phyloP scores from a whole-genome alignment of 2,329 filamentous ascomycete genomes.

The Daldinia eschscholtzii region DNA sequence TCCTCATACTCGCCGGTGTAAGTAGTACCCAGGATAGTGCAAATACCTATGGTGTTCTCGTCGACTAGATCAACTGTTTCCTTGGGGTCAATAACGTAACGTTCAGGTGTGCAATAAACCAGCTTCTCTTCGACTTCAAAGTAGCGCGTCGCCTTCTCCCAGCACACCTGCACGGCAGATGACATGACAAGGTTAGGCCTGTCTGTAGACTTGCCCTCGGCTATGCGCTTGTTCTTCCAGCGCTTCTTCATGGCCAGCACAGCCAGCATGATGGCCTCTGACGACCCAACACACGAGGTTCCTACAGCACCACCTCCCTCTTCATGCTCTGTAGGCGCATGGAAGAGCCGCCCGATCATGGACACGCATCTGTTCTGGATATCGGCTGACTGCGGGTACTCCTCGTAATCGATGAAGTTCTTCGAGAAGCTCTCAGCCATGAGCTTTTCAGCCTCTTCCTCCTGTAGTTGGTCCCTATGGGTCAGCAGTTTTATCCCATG shows the following conservation, averaged over 20 bases:
- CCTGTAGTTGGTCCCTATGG: slow-evolving; percentile 60
- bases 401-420: slow-evolving; percentile 94
- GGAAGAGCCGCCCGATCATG: slow-evolving; percentile 91
- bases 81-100: slow-evolving; percentile 73
- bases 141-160: slow-evolving; percentile 92
- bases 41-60: slow-evolving; percentile 89
- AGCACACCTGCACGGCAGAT: slow-evolving; percentile 95
- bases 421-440: slow-evolving; percentile 94
- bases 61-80: slow-evolving; percentile 72
- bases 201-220: slow-evolving; percentile 83
- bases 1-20: slow-evolving; percentile 98
- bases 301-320: slow-evolving; percentile 77
- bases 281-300: slow-evolving; percentile 89
- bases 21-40: slow-evolving; percentile 89
- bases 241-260: slow-evolving; percentile 94
- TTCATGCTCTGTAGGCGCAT: slow-evolving; percentile 72
- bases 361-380: slow-evolving; percentile 93
- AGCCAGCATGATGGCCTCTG: slow-evolving; percentile 86
- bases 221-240: slow-evolving; percentile 89
- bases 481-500: slow-evolving; percentile 24
- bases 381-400: slow-evolving; percentile 83
- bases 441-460: slow-evolving; percentile 94
- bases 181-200: slow-evolving; percentile 96
- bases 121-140: slow-evolving; percentile 94
- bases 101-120: slow-evolving; percentile 71